Evolutionary conservation across 2,329 filamentous ascomycete species (phyloP), one percentile per base, ranked within the genome.

Genomic region (Daldinia sp.): DNA sequence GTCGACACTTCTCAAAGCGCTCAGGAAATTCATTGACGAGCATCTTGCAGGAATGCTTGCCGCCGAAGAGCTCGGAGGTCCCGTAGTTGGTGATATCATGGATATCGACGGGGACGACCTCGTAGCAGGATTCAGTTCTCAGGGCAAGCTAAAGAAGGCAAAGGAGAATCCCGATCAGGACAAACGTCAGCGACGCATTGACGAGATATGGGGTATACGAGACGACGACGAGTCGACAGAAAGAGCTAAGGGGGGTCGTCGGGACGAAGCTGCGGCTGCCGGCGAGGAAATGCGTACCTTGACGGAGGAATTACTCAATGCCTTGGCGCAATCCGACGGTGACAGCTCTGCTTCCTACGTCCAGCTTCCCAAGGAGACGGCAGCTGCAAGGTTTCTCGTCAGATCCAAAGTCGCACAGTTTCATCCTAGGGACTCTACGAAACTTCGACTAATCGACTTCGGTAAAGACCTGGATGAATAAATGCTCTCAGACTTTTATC

Each of bases 61-160:
- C 5, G 91, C 91, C 0, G 93, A 96, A 77, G 91, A 93, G 72
- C 82, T 94, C 1, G 93, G 93, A 6, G 92, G 93, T 0, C 92
- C 93, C 0, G 89, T 93, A 9, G 91, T 94, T 0, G 91, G 93
- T 3, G 90, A 92, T 68, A 81, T 89, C 69, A 82, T 90, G 72
- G 87, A 90, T 75, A 72, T 91, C 19, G 77, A 88, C 80, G 70
- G 84, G 7, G 84, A 90, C 43, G 85, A 84, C 66, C 77, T 89
- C 4, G 83, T 81, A 4, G 83, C 82, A 7, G 87, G 86, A 1
- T 89, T 89, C 74, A 88, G 81, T 67, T 76, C 84, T 0, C 83
- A 87, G 61, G 87, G 86, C 10, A 86, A 84, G 64, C 78, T 78
- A 17, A 86, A 83, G 68, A 85, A 82, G 69, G 58, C 76, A 11